Evolutionary conservation across 2,329 filamentous ascomycete species (phyloP).

Genomic region (Penicillium vulpinum): DNA sequence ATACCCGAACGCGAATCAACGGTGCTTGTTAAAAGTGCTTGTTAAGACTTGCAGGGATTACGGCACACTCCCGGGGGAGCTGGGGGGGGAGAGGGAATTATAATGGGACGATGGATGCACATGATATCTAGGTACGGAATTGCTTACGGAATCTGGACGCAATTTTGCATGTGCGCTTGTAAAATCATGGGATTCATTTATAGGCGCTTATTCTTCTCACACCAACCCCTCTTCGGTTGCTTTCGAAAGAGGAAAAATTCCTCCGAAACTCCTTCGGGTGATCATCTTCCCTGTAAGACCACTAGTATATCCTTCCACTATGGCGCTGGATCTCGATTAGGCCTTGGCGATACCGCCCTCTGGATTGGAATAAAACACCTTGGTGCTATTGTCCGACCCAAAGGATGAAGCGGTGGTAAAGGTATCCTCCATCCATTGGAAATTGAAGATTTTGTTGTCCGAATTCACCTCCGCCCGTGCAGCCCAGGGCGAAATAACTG

Average conservation of each 20-base stretch:
- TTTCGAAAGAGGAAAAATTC: not conserved
- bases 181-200: not conserved
- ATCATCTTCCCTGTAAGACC: not conserved
- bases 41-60: not conserved
- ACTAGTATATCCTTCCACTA: not conserved
- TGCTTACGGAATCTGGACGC: not conserved
- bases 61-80: not conserved
- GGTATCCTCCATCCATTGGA: not conserved
- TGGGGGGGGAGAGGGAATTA: not conserved
- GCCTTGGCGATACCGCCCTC: not conserved
- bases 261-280: not conserved
- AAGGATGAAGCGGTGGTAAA: not conserved
- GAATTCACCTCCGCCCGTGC: not conserved
- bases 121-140: not conserved
- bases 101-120: not conserved
- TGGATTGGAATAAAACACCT: not conserved
- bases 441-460: not conserved
- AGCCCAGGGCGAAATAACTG: not conserved
- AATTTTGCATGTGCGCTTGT: not conserved
- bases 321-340: not conserved
- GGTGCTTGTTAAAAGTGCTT: too few species aligned
- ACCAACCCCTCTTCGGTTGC: not conserved
- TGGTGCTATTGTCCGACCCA: not conserved
- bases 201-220: not conserved
- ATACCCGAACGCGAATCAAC: not conserved